Base-by-base conservation (phyloP, 2,329 filamentous ascomycete genomes). In the Aspergillus floridensis region DNA sequence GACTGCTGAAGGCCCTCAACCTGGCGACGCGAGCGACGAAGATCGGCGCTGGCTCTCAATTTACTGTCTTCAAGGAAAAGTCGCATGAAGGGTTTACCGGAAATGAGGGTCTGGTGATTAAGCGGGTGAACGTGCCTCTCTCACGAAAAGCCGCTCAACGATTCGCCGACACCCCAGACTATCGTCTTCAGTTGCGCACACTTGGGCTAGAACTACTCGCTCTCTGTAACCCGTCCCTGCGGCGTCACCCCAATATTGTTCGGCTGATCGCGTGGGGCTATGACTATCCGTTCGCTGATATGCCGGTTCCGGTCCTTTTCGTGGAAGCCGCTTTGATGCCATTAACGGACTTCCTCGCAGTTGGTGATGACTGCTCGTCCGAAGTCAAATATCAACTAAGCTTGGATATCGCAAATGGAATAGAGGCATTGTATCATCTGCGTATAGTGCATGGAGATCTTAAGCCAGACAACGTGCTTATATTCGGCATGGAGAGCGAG, bases 401-500 rank as follows among this genome's bases (percentile, higher is more conserved):
- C 24, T 58, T 70, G 2, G 69, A 71, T 59, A 55, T 65, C 19
- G 57, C 63, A 3, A 63, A 63, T 38, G 68, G 69, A 2, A 49
- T 71, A 14, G 61, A 71, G 50, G 66, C 67, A 16, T 59, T 72
- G 12, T 68, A 72, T 57, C 57, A 58, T 29, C 60, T 69, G 24
- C 54, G 54, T 7, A 71, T 72, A 12, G 64, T 71, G 3, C 69
- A 72, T 49, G 69, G 68, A 3, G 69, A 72, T 53, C 61, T 72
- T 26, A 72, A 72, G 49, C 69, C 68, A 5, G 69, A 71, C 31
- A 72, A 72, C 51, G 63, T 72, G n/a, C 64, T 72, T 12, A 63
- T 72, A 1, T 71, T 70, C 54, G 49, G 49, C 4, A n/a, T 65
- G 6, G 56, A 47, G 10, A 63, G 49, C 52, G 59, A 63, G 4